These are phyloP conservation scores for Podila minutissima DNA, from an alignment of 192 early-diverging fungal genomes.

Conservation along the genomic window DNA sequence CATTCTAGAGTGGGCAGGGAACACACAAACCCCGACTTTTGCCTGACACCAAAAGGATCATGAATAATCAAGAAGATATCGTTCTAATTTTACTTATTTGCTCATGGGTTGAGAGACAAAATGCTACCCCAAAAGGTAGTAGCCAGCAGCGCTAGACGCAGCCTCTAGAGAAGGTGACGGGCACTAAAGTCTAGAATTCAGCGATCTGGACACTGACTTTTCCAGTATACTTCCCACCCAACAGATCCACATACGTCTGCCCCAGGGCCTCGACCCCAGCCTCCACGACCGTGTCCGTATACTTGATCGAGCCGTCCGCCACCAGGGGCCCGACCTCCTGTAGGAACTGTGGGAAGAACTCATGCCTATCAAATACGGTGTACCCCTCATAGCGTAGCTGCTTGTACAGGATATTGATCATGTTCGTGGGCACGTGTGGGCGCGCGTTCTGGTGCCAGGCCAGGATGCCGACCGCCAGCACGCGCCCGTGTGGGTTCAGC, in stretches of 20 bases:
- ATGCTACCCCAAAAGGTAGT: too few relatives aligned
- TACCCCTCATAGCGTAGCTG: constrained; percentile 16
- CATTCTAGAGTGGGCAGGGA: too few relatives aligned
- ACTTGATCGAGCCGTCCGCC: constrained; percentile 13
- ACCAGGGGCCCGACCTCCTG: constrained; percentile 9
- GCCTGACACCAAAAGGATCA: too few relatives aligned
- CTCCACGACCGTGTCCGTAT: constrained; percentile 5
- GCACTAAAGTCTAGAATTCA: not conserved
- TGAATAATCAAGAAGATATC: too few relatives aligned
- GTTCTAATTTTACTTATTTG: too few relatives aligned
- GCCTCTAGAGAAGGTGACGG: too few relatives aligned
- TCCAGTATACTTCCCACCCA: constrained; percentile 3
- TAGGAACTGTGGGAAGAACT: not conserved
- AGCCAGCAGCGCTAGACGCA: too few relatives aligned
- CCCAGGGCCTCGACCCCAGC: not conserved
- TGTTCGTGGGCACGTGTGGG: constrained; percentile 3
- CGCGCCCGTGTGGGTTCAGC: constrained; percentile 5
- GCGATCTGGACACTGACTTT: constrained; percentile 11
- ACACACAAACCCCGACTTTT: too few relatives aligned
- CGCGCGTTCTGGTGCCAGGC: not conserved
- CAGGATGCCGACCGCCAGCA: constrained; percentile 11
- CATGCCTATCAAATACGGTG: constrained; percentile 5
- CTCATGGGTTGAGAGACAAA: too few relatives aligned
- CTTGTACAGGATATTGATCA: constrained; percentile 13
- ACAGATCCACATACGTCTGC: constrained; percentile 8